Conservation (phyloP, 805 yeast genomes). For the Candida qinlingensis region DNA sequence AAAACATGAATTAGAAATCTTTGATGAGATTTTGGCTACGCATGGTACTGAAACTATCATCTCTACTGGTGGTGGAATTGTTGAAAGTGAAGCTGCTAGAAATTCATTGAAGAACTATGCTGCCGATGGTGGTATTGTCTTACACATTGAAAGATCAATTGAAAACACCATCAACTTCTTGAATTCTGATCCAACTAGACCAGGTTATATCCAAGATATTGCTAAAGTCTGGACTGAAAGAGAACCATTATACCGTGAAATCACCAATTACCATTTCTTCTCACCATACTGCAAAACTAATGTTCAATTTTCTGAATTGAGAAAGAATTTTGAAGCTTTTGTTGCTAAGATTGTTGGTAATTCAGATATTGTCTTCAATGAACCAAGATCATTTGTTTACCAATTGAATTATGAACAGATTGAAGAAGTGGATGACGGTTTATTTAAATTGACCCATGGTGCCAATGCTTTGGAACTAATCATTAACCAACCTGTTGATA, state of each 20-base stretch:
- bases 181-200: conserved; percentile 75
- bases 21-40: conserved; percentile 41
- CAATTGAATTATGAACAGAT: conserved; percentile 67
- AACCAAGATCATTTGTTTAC: conserved; percentile 58
- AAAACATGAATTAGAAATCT: conserved; percentile 51
- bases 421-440: conserved; percentile 46
- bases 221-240: conserved; percentile 80
- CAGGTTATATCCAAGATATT: conserved; percentile 79
- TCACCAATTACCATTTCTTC: conserved; percentile 73
- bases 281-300: conserved; percentile 63
- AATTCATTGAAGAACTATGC: conserved; percentile 50
- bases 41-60: conserved; percentile 50
- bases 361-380: conserved; percentile 26
- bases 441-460: conserved; percentile 55
- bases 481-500: conserved; percentile 41
- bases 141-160: conserved; percentile 86
- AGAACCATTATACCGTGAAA: conserved; percentile 70
- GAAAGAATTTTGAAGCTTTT: conserved; percentile 53
- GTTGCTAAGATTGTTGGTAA: conserved; percentile 60
- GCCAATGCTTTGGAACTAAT: conserved; percentile 83
- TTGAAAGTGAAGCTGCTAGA: conserved; percentile 71
- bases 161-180: conserved; percentile 74
- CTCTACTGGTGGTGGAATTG: conserved; percentile 96
- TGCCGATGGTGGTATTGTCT: conserved; percentile 57
- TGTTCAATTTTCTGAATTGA: conserved; percentile 50